Evolutionary conservation across 2,329 filamentous ascomycete genomes (phyloP), one percentile per base, ranked within the genome.

Genomic region (Xenosphaeropsis pyriputrescens): DNA sequence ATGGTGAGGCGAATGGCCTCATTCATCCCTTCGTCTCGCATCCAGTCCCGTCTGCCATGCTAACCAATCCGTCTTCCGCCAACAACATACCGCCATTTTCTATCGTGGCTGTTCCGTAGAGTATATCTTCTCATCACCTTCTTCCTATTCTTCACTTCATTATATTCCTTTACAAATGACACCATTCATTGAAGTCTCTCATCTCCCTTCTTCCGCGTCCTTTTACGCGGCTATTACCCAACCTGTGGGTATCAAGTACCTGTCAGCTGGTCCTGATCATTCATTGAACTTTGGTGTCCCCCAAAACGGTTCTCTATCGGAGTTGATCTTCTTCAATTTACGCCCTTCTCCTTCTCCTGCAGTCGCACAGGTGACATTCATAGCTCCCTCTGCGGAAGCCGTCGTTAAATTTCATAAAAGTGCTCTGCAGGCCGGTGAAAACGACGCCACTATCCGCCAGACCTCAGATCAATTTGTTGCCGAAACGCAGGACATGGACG

Each of bases 201-300:
- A 88, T 57, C 73, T 93, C 38, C 74, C 85, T 39, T 75, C 78
- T 29, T 82, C 85, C 3, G 75, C 80, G 36, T 91, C 85, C 6
- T 93, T 93, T 64, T 93, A 85, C 59, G 72, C 86, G 16, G 72
- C 81, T 44, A 69, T 85, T 45, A 68, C 85, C 6, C 83, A 89
- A 48, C 80, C 84, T 3, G 68, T 93, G 16, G 82, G 82, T 29
- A 76, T 93, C 43, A 70, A 70, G 43, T 93, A 77, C 54, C 68
- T 85, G 44, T 60, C 57, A 36, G 51, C 59, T 37, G 48, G 19
- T 35, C 39, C 44, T 16, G 38, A 45, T 22, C 37, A 44, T 14
- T 39, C 50, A 50, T 41, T 56, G 40, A 41, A 53, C 48, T 43
- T 59, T 62, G 32, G 51, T 63, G 38, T 63, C 68, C 41, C 63